phyloP scores from a whole-genome alignment of 495 filamentous ascomycete genomes.

The Penicillium macrosclerotiorum region DNA sequence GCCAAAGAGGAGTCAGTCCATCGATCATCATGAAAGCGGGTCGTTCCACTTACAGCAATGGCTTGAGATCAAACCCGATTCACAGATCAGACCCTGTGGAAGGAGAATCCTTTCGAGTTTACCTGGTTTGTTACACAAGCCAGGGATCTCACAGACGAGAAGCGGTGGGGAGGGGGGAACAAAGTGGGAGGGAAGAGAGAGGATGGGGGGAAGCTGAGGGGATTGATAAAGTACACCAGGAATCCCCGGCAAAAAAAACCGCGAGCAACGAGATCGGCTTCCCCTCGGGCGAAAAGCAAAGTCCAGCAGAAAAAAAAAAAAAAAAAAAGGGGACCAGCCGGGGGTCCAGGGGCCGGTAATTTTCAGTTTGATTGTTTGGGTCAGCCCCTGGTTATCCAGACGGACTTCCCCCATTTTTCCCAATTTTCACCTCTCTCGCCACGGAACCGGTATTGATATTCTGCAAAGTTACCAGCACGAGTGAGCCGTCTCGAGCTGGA shows the following conservation, averaged over 20 bases:
- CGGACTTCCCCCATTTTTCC: too few species aligned
- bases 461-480: too few species aligned
- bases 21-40: too few species aligned
- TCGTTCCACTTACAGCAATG: conserved; percentile 2
- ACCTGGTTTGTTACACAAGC: conserved; percentile 11
- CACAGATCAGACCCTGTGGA: too few species aligned
- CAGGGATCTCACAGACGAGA: conserved; percentile 6
- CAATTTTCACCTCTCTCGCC: too few species aligned
- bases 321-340: conserved; percentile 1
- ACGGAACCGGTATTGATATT: too few species aligned
- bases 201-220: conserved; percentile 3
- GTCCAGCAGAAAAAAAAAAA: neutral
- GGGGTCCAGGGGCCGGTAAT: neutral
- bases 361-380: conserved; percentile 3
- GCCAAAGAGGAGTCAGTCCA: too few species aligned
- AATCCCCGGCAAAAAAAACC: conserved; percentile 1
- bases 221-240: conserved; percentile 4
- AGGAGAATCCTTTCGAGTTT: neutral
- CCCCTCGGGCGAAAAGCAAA: neutral
- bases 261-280: conserved; percentile 2
- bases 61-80: too few species aligned
- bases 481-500: too few species aligned
- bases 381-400: neutral
- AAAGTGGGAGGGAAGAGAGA: neutral
- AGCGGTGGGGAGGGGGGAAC: conserved; percentile 2